Conservation (phyloP, 2,329 filamentous ascomycete genomes). For the Alternaria gaisen region DNA sequence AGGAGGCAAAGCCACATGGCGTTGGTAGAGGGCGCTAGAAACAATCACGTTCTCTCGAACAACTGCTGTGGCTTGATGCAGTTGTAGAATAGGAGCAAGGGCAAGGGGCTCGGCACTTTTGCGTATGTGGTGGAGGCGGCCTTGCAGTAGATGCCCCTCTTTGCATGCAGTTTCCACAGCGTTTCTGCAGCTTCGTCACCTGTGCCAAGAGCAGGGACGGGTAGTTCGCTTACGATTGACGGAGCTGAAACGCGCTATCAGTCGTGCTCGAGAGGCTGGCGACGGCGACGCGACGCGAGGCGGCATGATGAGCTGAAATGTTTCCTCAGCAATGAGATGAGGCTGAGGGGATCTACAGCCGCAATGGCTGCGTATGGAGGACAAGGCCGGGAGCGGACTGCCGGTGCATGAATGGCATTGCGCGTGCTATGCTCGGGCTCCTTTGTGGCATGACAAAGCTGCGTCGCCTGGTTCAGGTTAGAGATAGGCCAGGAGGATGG, state of each 20-base stretch:
- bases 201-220: slow-evolving; percentile 18
- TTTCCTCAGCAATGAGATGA: slow-evolving; percentile 4
- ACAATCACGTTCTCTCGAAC: slow-evolving; percentile 4
- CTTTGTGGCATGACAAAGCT: slow-evolving; percentile 6
- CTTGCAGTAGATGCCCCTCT: slow-evolving; percentile 17
- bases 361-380: background rate
- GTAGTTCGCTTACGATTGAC: slow-evolving; percentile 28
- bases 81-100: slow-evolving; percentile 9
- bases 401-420: slow-evolving; percentile 13
- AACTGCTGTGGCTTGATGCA: slow-evolving; percentile 4
- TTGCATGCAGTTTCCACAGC: background rate
- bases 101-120: slow-evolving; percentile 8
- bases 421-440: slow-evolving; percentile 11
- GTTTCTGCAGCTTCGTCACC: slow-evolving; percentile 20
- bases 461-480: slow-evolving; percentile 8
- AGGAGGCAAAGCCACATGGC: slow-evolving; percentile 9
- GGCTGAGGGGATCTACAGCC: slow-evolving; percentile 12
- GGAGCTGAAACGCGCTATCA: slow-evolving; percentile 34
- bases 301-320: background rate
- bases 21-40: slow-evolving; percentile 14
- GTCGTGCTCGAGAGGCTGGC: slow-evolving; percentile 17
- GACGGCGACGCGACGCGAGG: slow-evolving; percentile 1
- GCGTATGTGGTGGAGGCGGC: slow-evolving; percentile 2
- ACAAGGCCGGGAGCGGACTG: slow-evolving; percentile 6
- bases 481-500: slow-evolving; percentile 8